Evolutionary conservation across 2,329 filamentous ascomycete genomes (phyloP), one percentile per base, ranked within the genome.

Genomic region (Endocalyx cinctus): DNA sequence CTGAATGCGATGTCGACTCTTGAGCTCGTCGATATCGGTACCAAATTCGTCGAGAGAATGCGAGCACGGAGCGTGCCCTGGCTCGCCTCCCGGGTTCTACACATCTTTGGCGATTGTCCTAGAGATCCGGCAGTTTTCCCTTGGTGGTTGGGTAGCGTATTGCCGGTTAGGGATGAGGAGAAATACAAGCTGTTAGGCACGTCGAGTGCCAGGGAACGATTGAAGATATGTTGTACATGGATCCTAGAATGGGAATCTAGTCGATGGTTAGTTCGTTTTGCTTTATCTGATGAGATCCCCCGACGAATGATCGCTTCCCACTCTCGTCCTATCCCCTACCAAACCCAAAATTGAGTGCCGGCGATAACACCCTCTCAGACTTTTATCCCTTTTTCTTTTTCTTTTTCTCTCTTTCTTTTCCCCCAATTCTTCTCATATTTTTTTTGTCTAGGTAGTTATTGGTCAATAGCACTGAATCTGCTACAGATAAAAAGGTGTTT

Each of bases 91-190:
- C 75, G 82, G 7, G 80, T 89, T 20, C 64, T 89, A 18, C 64
- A 77, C 19, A 79, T 84, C 5, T 92, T 90, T 45, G 88, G 88
- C 10, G 77, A 84, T 37, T 82, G 82, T 14, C 88, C 87, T 0
- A 67, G 75, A 12, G 86, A 94, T 50, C 80, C 87, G 1, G 80
- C 80, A 4, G 58, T 77, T 2, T 92, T 95, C 46, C 85, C 88
- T 0, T 95, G 88, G 72, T 96, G 89, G 89, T 83, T 95, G 46
- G 88, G 84, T 8, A 86, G 79, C 51, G 79, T 92, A 14, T 60
- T 94, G 10, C 87, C 87, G 0, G 79, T 92, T 23, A 72, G 75
- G 11, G 84, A 92, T 17, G 66, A 78, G 17, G 83, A 92, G 49
- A 94, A 90, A 55, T 94, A 94, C 46, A 69, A 74, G 10, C 63